A percentile compares a stretch with the other conserved stretches of the same genome.
Conservation (phyloP, 1,284 basidiomycete species). For the Tremellales sp. region DNA sequence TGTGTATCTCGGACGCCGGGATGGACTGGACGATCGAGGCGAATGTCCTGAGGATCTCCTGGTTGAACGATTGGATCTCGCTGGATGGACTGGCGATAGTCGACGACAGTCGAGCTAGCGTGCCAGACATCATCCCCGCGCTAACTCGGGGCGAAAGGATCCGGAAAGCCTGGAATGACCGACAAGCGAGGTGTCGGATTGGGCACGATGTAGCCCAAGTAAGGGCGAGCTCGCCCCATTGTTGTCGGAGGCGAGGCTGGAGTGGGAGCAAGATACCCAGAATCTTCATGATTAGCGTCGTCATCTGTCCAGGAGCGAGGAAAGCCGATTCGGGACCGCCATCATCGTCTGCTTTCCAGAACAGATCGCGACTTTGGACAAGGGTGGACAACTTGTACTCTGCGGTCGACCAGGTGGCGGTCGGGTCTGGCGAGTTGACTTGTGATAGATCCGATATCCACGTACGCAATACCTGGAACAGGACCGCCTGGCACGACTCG, state of each 20-base stretch:
- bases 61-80: conserved; percentile 75
- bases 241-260: conserved; percentile 62
- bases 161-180: conserved; percentile 86
- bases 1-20: conserved; percentile 58
- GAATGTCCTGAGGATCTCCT: conserved; percentile 77
- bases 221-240: conserved; percentile 77
- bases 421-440: conserved; percentile 16
- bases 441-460: conserved; percentile 57
- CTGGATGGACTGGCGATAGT: conserved; percentile 68
- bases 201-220: conserved; percentile 83
- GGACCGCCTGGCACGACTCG: conserved; percentile 64
- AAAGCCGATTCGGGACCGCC: conserved; percentile 35
- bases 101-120: conserved; percentile 78
- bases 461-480: conserved; percentile 73
- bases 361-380: conserved; percentile 48
- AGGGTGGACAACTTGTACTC: conserved; percentile 58
- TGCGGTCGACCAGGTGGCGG: conserved; percentile 27
- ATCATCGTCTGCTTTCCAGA: conserved; percentile 71
- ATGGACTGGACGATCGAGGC: conserved; percentile 61
- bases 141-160: conserved; percentile 71
- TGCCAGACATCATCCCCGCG: conserved; percentile 68
- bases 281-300: conserved; percentile 61
- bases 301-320: conserved; percentile 62
- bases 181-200: conserved; percentile 78
- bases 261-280: conserved; percentile 67